phyloP scores from a whole-genome alignment of 352 stramenopile genomes.

The Thraustotheca clavata region DNA sequence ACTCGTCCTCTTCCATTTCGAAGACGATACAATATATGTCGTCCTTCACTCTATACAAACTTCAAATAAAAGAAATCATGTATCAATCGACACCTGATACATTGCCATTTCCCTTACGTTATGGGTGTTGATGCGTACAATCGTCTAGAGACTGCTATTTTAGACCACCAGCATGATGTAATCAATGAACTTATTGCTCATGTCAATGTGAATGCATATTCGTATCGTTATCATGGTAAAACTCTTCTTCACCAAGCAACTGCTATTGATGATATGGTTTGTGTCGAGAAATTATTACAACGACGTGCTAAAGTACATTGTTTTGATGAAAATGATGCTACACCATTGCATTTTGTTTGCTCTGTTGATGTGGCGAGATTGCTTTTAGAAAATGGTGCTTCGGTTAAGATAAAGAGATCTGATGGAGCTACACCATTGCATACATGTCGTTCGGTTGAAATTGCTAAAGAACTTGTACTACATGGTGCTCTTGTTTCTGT shows the following conservation, averaged over 20 bases:
- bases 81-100: not conserved
- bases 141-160: not conserved
- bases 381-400: not conserved
- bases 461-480: not conserved
- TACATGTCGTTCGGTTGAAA: not conserved
- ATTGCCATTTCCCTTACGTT: not conserved
- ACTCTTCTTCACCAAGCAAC: constrained; percentile 12
- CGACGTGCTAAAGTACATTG: not conserved
- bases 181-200: not conserved
- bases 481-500: not conserved
- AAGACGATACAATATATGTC: not conserved
- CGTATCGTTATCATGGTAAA: not conserved
- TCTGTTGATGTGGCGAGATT: not conserved
- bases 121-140: not conserved
- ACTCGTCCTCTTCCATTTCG: not conserved
- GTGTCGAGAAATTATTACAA: not conserved
- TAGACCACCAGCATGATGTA: not conserved
- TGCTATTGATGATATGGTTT: not conserved
- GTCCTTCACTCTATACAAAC: not conserved
- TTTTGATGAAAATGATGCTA: not conserved
- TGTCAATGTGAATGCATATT: constrained; percentile 16
- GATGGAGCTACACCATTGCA: constrained; percentile 18
- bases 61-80: not conserved
- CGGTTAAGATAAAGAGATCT: not conserved
- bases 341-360: not conserved